phyloP scores from a whole-genome alignment of 441 rosid genomes.

The Mallotus repandus region DNA sequence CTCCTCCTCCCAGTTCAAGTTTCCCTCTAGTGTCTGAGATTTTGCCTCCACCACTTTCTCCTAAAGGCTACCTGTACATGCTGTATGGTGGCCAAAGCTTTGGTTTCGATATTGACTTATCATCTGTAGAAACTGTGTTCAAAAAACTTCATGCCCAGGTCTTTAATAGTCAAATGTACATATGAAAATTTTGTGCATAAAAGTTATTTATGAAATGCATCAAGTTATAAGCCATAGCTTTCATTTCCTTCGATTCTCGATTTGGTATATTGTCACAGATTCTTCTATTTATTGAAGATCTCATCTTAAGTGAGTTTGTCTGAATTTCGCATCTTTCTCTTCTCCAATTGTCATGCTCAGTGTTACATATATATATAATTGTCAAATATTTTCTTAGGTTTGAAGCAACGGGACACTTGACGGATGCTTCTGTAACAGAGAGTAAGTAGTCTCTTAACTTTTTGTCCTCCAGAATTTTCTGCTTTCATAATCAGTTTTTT shows the following conservation, averaged over 20 bases:
- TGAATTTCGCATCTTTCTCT: too few species aligned
- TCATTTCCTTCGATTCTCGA: not conserved
- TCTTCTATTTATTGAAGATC: too few species aligned
- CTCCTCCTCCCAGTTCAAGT: slow-evolving; percentile 49
- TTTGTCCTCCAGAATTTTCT: slow-evolving; percentile 7
- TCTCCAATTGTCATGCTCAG: too few species aligned
- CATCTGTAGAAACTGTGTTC: slow-evolving; percentile 60
- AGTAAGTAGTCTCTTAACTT: not conserved
- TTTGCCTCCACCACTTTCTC: slow-evolving; percentile 50
- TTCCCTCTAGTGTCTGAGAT: slow-evolving; percentile 47
- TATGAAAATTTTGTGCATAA: not conserved
- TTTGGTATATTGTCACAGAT: not conserved
- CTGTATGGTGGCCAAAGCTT: slow-evolving; percentile 77
- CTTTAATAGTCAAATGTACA: slow-evolving; percentile 39
- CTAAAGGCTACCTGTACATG: slow-evolving; percentile 55
- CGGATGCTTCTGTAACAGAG: not conserved
- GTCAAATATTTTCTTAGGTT: slow-evolving; percentile 2
- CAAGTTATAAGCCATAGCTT: not conserved
- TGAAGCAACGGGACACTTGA: slow-evolving; percentile 1
- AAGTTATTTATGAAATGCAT: not conserved
- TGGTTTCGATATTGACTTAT: slow-evolving; percentile 67
- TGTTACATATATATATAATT: too few species aligned
- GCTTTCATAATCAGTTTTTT: not conserved
- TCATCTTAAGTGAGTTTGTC: too few species aligned
- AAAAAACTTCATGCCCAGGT: slow-evolving; percentile 49